Evolutionary conservation across 768 basidiomycete genomes (phyloP).

Genomic region (Amylocystis lapponica): DNA sequence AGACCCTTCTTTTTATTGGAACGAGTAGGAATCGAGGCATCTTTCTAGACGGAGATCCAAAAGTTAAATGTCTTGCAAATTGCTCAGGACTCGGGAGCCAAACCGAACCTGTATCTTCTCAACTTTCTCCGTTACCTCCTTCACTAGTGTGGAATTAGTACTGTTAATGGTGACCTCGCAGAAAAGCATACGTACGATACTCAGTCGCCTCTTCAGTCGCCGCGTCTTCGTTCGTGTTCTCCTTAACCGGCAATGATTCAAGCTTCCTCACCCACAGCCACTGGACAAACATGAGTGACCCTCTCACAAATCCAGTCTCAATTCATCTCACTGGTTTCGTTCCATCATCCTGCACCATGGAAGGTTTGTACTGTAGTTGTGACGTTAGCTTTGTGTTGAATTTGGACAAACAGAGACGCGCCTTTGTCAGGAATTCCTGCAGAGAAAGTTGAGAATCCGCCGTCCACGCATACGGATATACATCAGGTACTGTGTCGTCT

Average conservation of each 20-base stretch:
- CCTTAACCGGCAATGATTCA: background rate
- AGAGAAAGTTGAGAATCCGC: constrained; percentile 36
- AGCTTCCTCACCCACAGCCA: constrained; percentile 62
- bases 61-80: background rate
- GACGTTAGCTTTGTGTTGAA: background rate
- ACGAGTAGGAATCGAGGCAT: constrained; percentile 57
- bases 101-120: constrained; percentile 51
- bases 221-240: constrained; percentile 9
- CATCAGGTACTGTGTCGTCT: constrained; percentile 38
- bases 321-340: constrained; percentile 51
- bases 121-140: constrained; percentile 49
- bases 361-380: constrained; percentile 56
- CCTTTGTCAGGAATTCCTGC: constrained; percentile 53
- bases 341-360: constrained; percentile 75
- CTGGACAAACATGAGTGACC: constrained; percentile 29
- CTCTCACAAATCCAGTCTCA: background rate
- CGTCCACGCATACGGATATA: constrained; percentile 51
- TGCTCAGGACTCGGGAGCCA: background rate
- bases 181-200: constrained; percentile 40
- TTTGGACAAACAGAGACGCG: constrained; percentile 13
- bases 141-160: too few relatives aligned
- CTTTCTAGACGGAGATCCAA: constrained; percentile 39
- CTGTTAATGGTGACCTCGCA: too few relatives aligned
- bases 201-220: constrained; percentile 43
- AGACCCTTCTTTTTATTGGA: constrained; percentile 67